Conservation (phyloP, 495 filamentous ascomycete species). For the Talaromyces liani region DNA sequence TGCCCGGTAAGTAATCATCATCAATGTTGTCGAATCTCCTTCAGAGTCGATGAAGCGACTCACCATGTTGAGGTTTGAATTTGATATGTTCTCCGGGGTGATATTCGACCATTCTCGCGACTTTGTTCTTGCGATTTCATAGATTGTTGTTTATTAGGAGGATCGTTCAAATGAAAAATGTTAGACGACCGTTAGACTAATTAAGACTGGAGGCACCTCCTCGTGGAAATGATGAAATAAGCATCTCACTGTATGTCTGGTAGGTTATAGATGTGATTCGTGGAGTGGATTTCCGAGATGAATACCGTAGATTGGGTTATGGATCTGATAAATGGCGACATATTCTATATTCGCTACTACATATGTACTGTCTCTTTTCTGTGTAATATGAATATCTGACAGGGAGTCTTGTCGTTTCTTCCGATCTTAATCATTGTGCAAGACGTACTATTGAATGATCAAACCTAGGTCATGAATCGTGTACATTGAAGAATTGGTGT, state of each 20-base stretch:
- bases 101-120: conserved; percentile 4
- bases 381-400: background rate
- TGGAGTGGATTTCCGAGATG: background rate
- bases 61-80: conserved; percentile 6
- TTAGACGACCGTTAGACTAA: too few species aligned
- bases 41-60: background rate
- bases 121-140: background rate
- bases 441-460: background rate
- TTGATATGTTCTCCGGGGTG: background rate
- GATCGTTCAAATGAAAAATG: background rate
- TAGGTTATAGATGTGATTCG: background rate
- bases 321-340: background rate
- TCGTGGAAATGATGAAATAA: background rate
- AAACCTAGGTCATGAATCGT: background rate
- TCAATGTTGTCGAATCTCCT: too few species aligned
- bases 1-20: background rate
- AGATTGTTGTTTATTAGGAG: background rate
- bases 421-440: background rate
- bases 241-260: background rate
- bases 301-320: background rate
- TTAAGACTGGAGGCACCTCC: background rate
- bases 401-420: background rate
- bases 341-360: too few species aligned
- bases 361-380: too few species aligned
- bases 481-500: background rate